A percentile compares a stretch with the other conserved stretches of the same genome.
Evolutionary conservation across 345 rosid species (phyloP).

Genomic region (Geranium brycei): DNA sequence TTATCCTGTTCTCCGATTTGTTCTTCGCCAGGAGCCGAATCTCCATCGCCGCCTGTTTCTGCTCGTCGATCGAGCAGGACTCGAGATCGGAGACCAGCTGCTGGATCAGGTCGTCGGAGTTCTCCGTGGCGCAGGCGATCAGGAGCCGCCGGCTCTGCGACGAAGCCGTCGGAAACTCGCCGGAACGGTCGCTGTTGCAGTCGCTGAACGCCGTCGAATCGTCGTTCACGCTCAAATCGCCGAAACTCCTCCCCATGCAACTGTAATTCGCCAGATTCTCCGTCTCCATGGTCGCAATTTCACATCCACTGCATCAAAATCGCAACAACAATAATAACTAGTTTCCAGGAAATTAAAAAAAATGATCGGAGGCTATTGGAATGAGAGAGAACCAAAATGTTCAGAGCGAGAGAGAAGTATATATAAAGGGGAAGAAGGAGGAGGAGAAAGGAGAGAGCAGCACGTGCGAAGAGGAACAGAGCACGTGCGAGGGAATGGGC

Average conservation of each 20-base stretch:
- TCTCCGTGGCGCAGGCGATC: conserved; percentile 55
- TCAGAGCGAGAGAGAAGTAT: no score
- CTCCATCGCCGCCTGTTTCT: conserved; percentile 96
- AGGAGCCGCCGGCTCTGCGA: conserved; percentile 50
- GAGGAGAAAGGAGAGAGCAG: no score
- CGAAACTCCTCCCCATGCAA: conserved; percentile 35
- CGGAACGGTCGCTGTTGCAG: conserved; percentile 87
- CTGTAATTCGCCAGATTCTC: conserved; percentile 13
- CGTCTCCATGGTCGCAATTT: no score
- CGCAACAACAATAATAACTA: no score
- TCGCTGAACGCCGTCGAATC: conserved; percentile 68
- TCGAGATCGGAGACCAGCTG: conserved; percentile 63
- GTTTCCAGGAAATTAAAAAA: no score
- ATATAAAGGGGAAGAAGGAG: no score
- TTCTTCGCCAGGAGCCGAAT: conserved; percentile 80
- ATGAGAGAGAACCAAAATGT: no score
- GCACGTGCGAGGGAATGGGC: no score
- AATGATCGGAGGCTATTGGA: no score
- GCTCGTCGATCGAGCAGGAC: conserved; percentile 66
- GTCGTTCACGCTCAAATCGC: conserved; percentile 29
- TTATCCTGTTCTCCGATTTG: conserved; percentile 70
- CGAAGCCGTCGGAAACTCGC: conserved; percentile 60
- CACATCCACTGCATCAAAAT: no score
- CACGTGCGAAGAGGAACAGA: no score
- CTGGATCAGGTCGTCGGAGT: conserved; percentile 56